Base-by-base conservation (phyloP, 148 eudicot genomes). In the Heliosperma pusillum region DNA sequence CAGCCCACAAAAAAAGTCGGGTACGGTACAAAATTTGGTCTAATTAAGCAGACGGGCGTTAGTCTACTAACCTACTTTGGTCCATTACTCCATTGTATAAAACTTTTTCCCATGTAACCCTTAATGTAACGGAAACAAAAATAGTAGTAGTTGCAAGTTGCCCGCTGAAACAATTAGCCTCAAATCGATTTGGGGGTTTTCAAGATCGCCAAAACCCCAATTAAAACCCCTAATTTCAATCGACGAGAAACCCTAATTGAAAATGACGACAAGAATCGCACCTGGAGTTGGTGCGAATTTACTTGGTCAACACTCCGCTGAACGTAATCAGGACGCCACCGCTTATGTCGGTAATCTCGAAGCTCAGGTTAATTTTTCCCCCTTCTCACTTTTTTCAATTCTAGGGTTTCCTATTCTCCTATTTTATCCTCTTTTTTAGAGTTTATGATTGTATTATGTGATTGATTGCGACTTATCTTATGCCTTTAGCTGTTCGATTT, bases 261-360 rank as follows among this genome's bases (percentile, higher is more conserved):
- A 36, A 69, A 91, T 95, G 98, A 95, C 97, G 74, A 95, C 93
- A 3, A 65, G 97, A 89, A 92, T 95, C 68, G 97, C 98, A 56
- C 98, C 92, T 2, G 98, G 97, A 26, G 97, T 92, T 1, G 96
- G 98, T 77, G 97, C 97, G 2, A 95, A 95, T 80, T 83, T 94
- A 55, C 84, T 94, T 4, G 98, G 97, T 52, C 97, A 91, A 81
- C 98, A 94, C 80, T 82, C 98, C 25, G 98, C 97, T 75, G 97
- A 92, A 84, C 76, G 97, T 24, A 95, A 92, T 87, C 98, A 95
- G 80, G 98, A 95, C 80, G 97, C 98, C 79, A 95, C 98, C 76
- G 90, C 95, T 61, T 95, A 90, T 75, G 97, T 95, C 80, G 96
- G 97, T 74, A 89, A 90, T 74, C 96, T 95, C 76, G 93, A 95